Percentiles rank a stretch among this genome's conserved stretches.
Evolutionary conservation across 176 grass and related monocot species (phyloP).

Genomic region (Hsuehochloa calcarea): DNA sequence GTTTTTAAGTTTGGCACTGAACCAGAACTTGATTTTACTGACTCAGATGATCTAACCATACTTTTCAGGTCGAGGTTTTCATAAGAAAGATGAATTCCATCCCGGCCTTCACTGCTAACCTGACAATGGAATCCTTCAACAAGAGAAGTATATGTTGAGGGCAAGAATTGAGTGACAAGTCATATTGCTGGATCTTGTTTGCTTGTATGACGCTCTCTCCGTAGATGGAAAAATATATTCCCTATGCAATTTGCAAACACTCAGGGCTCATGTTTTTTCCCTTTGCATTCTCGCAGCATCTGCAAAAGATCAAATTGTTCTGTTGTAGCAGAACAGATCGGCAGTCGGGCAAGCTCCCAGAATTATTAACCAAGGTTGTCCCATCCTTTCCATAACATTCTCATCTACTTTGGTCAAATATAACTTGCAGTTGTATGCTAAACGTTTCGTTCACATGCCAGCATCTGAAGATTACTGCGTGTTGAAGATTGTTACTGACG

Average conservation of each 20-base stretch:
- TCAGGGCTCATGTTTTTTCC: neutral
- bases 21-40: neutral
- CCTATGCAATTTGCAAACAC: neutral
- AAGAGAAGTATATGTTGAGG: conserved; percentile 75
- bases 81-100: conserved; percentile 91
- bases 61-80: conserved; percentile 85
- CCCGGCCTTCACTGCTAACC: conserved; percentile 87
- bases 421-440: neutral
- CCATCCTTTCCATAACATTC: neutral
- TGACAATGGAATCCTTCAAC: conserved; percentile 95
- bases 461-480: neutral
- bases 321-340: neutral
- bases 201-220: neutral
- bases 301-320: neutral
- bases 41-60: neutral
- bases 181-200: conserved; percentile 9
- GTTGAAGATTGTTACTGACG: neutral
- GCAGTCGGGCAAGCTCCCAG: neutral
- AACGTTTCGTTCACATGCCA: neutral
- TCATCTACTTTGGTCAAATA: neutral
- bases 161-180: neutral
- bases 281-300: neutral
- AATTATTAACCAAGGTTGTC: neutral
- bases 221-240: neutral
- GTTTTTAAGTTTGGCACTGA: neutral